phyloP scores from a whole-genome alignment of 140 eudicot genomes.

The Cichorium intybus region DNA sequence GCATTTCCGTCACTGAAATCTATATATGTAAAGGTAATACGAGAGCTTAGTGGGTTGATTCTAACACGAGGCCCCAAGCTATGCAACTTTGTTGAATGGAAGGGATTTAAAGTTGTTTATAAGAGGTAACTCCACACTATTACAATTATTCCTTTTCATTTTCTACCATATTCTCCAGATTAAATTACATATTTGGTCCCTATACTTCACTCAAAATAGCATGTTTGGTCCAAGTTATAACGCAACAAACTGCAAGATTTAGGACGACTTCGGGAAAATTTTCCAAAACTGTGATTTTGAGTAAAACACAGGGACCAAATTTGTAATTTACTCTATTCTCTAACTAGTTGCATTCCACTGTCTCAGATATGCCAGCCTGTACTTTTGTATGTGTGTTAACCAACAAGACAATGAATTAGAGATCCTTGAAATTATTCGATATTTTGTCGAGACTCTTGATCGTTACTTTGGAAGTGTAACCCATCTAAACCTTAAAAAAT shows the following conservation, averaged over 20 bases:
- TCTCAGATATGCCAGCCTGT: slow-evolving; percentile 84
- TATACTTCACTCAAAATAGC: not conserved
- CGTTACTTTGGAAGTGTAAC: slow-evolving; percentile 94
- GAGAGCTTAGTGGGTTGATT: slow-evolving; percentile 86
- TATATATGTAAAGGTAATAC: slow-evolving; percentile 52
- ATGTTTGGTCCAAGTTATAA: not conserved
- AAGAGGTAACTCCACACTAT: slow-evolving; percentile 50
- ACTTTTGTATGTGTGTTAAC: slow-evolving; percentile 88
- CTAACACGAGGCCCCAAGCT: slow-evolving; percentile 84
- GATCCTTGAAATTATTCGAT: slow-evolving; percentile 80
- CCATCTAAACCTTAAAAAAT: slow-evolving; percentile 6
- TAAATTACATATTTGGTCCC: not conserved
- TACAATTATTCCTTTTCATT: not conserved
- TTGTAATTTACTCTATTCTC: not conserved
- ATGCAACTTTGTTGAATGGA: slow-evolving; percentile 93
- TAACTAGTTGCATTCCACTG: not conserved
- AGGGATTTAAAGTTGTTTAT: slow-evolving; percentile 89
- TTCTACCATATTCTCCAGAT: no score
- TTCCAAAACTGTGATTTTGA: not conserved
- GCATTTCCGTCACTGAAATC: not conserved
- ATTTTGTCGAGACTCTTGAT: slow-evolving; percentile 81
- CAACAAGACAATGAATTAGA: slow-evolving; percentile 87
- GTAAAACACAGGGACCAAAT: not conserved
- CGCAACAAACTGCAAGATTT: not conserved
- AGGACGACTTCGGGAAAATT: no score